Conservation (phyloP, 177 flowering plant genomes). For the Telopea speciosissima region DNA sequence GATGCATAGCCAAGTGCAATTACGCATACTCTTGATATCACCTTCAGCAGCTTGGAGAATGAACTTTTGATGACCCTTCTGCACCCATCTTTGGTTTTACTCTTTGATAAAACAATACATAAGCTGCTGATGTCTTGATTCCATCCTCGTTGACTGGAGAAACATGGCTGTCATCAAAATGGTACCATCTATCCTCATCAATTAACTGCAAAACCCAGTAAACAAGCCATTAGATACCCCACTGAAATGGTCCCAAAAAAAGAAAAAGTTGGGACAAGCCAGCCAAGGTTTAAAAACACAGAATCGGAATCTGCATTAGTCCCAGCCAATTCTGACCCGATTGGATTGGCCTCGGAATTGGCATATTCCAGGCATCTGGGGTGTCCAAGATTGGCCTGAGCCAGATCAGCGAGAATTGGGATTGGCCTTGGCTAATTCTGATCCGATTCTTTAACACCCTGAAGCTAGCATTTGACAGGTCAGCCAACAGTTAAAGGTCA, state of each 20-base stretch:
- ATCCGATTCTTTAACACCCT: too few species aligned
- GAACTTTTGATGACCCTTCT: not conserved
- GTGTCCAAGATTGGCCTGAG: too few species aligned
- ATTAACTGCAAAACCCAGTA: constrained; percentile 8
- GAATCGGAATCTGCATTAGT: too few species aligned
- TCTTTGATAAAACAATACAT: constrained; percentile 16
- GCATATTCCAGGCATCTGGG: too few species aligned
- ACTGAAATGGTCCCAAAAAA: not conserved
- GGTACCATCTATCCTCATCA: constrained; percentile 15
- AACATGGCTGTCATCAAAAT: constrained; percentile 19
- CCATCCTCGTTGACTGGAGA: constrained; percentile 13
- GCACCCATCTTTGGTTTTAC: not conserved
- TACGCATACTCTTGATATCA: not conserved
- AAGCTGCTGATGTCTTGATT: constrained; percentile 13
- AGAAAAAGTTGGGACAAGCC: too few species aligned
- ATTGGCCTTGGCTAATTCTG: too few species aligned
- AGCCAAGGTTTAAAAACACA: too few species aligned
- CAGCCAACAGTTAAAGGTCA: too few species aligned
- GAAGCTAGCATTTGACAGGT: too few species aligned
- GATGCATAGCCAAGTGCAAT: not conserved
- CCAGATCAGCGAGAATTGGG: too few species aligned
- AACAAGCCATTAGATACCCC: not conserved
- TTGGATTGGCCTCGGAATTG: too few species aligned
- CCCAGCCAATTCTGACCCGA: too few species aligned
- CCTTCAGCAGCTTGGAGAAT: not conserved